Evolutionary conservation across 768 basidiomycete genomes (phyloP), one percentile per base, ranked within the genome.

Genomic region (Leccinum subgranulosum): DNA sequence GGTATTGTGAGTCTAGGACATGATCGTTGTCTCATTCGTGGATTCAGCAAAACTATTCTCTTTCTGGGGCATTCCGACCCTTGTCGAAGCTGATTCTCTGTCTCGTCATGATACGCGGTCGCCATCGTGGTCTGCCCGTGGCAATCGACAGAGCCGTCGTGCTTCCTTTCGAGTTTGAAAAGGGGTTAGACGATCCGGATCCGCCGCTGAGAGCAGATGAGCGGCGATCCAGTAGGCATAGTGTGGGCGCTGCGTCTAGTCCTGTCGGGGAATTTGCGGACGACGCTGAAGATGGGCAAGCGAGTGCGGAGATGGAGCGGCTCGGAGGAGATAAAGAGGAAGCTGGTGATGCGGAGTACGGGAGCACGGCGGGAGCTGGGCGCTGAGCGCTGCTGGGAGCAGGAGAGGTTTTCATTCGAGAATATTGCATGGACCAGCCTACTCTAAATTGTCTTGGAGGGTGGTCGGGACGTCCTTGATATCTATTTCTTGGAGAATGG

Each of bases 71-170:
- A 10, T 85, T 95, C 57, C 77, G 80, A 14, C 82, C 88, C 0
- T 73, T 97, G 6, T 94, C 94, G 0, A 98, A 98, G 72, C 80
- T 98, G 34, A 85, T 98, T 56, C 64, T 98, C 27, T 87, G 85
- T 66, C 71, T 83, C 10, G 93, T 98, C 63, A 98, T 98, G 92
- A 81, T 99, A 59, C 89, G 97, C 56, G 94, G 94, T 8, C 83
- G 93, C 12, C 94, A 98, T 71, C 87, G 94, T 49, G 92, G 92
- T 36, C 75, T 94, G 7, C 92, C 92, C 0, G 87, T 90, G 21
- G 92, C 91, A 9, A 92, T 94, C 49, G 92, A 94, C 72, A 84
- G 94, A 53, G 91, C 94, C 0, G 82, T 95, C 52, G 79, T 95
- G 68, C 78, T 94, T 17, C 93, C 92, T 1, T 77, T 76, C 34